A percentile compares a stretch with the other conserved stretches of the same genome.
These are phyloP conservation scores for Mrakia frigida DNA, from an alignment of 768 basidiomycete species.

Conservation along the genomic window DNA sequence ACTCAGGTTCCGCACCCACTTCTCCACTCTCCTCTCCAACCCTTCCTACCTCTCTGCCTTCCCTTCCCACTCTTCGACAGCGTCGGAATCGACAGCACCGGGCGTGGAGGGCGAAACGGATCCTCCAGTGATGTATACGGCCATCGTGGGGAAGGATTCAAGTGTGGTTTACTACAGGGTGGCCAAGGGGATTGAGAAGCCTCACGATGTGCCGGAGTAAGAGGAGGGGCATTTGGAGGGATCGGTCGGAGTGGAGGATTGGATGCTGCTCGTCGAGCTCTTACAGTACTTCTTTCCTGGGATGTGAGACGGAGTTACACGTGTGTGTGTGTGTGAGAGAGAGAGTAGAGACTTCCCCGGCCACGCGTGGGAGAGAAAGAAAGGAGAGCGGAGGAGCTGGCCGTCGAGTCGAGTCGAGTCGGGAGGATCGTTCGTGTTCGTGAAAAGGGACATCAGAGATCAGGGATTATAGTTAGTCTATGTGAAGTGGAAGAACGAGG, in stretches of 20 bases:
- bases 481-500: neutral
- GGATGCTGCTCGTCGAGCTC: too few species aligned
- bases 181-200: slow-evolving; percentile 31
- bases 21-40: slow-evolving; percentile 16
- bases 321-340: too few species aligned
- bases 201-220: slow-evolving; percentile 33
- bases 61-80: neutral
- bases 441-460: too few species aligned
- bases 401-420: too few species aligned
- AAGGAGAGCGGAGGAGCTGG: too few species aligned
- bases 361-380: too few species aligned
- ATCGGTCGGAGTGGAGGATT: neutral
- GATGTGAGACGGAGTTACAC: too few species aligned
- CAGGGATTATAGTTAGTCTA: neutral
- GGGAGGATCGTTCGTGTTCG: too few species aligned
- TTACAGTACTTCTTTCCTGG: too few species aligned
- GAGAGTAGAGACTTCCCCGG: too few species aligned
- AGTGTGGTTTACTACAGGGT: slow-evolving; percentile 33
- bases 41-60: slow-evolving; percentile 6
- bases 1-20: slow-evolving; percentile 12
- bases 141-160: slow-evolving; percentile 31
- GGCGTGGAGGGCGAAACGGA: slow-evolving; percentile 14
- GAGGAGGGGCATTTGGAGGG: neutral
- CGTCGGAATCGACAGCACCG: neutral
- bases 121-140: slow-evolving; percentile 29